phyloP scores from a whole-genome alignment of 495 filamentous ascomycete species.

The Bryoglossum gracile region DNA sequence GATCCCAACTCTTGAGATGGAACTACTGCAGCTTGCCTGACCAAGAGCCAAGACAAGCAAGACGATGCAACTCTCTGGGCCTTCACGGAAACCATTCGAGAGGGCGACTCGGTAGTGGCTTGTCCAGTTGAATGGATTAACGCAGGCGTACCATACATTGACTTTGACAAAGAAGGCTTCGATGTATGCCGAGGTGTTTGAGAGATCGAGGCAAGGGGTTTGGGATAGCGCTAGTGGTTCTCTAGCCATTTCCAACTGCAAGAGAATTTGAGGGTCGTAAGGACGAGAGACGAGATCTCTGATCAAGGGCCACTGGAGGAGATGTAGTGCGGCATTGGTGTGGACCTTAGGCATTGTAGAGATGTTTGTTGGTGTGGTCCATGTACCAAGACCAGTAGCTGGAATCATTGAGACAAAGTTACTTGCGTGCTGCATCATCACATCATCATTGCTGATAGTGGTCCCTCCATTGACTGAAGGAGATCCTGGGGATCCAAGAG shows the following conservation, averaged over 20 bases:
- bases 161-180: slow-evolving; percentile 72
- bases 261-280: slow-evolving; percentile 68
- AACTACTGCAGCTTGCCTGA: slow-evolving; percentile 60
- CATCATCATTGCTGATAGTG: slow-evolving; percentile 56
- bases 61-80: slow-evolving; percentile 77
- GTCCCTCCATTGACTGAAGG: slow-evolving; percentile 63
- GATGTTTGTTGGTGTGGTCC: slow-evolving; percentile 64
- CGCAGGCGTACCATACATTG: slow-evolving; percentile 79
- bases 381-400: slow-evolving; percentile 63
- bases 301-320: slow-evolving; percentile 75
- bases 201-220: slow-evolving; percentile 57
- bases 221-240: slow-evolving; percentile 62
- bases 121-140: slow-evolving; percentile 78
- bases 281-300: slow-evolving; percentile 66
- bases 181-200: slow-evolving; percentile 66
- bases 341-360: slow-evolving; percentile 80
- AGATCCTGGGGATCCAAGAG: slow-evolving; percentile 47
- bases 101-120: slow-evolving; percentile 65
- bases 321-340: slow-evolving; percentile 69
- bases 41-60: slow-evolving; percentile 71
- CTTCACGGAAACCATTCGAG: slow-evolving; percentile 63
- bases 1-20: slow-evolving; percentile 64
- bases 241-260: slow-evolving; percentile 76
- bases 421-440: slow-evolving; percentile 36
- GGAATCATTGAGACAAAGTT: slow-evolving; percentile 53